phyloP scores from a whole-genome alignment of 2,329 filamentous ascomycete genomes.

The Aspergillus sp. region DNA sequence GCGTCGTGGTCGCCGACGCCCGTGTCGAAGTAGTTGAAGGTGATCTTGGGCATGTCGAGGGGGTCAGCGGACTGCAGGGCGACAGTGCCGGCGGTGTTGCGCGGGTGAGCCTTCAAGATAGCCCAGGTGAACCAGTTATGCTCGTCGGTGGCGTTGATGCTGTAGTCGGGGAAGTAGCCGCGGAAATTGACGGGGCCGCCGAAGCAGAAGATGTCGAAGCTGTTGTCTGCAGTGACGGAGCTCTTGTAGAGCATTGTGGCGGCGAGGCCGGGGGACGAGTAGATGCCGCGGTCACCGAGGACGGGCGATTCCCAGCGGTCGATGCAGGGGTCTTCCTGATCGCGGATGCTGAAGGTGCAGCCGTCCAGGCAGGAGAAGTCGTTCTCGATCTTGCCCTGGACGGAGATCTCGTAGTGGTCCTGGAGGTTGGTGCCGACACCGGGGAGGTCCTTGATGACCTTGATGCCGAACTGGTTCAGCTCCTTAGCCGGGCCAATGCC shows the following conservation, averaged over 20 bases:
- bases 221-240: constrained; percentile 41
- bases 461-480: constrained; percentile 55
- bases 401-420: constrained; percentile 50
- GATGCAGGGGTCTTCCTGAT: constrained; percentile 42
- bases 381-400: constrained; percentile 38
- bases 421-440: constrained; percentile 66
- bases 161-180: constrained; percentile 49
- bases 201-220: constrained; percentile 56
- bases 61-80: constrained; percentile 62
- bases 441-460: constrained; percentile 55
- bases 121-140: constrained; percentile 48
- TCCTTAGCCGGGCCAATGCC: constrained; percentile 60
- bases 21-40: constrained; percentile 58
- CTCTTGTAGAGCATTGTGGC: constrained; percentile 45
- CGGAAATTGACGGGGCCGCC: constrained; percentile 59
- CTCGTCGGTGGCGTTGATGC: constrained; percentile 41
- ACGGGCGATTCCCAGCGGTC: constrained; percentile 44
- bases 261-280: constrained; percentile 54
- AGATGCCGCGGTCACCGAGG: constrained; percentile 40
- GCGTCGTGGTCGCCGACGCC: constrained; percentile 46
- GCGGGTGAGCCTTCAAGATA: constrained; percentile 61
- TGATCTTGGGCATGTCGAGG: constrained; percentile 62
- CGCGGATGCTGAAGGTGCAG: constrained; percentile 31
- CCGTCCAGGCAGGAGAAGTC: constrained; percentile 36
- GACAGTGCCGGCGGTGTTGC: constrained; percentile 63